Evolutionary conservation across 177 flowering plant genomes (phyloP), one percentile per base, ranked within the genome.

Genomic region (Vitis hybrid): DNA sequence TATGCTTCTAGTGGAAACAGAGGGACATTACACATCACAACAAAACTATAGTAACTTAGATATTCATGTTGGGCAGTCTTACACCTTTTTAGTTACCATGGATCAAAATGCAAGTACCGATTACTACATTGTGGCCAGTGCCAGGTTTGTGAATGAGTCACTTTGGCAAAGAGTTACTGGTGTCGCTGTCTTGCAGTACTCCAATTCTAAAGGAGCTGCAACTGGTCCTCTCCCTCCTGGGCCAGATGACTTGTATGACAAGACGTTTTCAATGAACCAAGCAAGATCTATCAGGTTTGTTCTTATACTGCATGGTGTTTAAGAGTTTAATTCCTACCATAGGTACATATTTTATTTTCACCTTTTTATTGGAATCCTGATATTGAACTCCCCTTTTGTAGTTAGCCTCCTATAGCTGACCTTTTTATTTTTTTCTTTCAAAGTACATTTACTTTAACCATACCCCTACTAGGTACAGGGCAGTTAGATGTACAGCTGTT

Each of bases 11-110:
- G 95, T 84, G 1, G 99, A 94, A 78, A 74, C 96, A 9, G 99
- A 94, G 77, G 99, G 99, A 55, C 85, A 94, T 48, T 94, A 94
- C 66, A 94, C 99, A 51, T 89, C 88, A 74, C 97, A 93, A 65
- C 98, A 93, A 67, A 93, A 95, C 62, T 95, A 91, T 64, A 87
- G 94, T 65, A 93, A 85, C 85, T 75, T 94, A 74, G 99, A 94
- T 76, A 93, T 94, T 65, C 98, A 93, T 71, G 99, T 91, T 49
- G 99, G 99, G 55, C 99, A 94, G 67, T 86, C 99, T 19, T 94
- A 87, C 81, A 89, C 99, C 9, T 94, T 94, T 71, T 74, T 94
- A 76, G 80, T 93, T 11, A 90, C 98, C 49, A 91, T 83, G 92
- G 97, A 94, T 80, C 99, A 94, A 75, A 91, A 93, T 82, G 97